These are phyloP conservation scores for Arthroderma sp. DNA, from an alignment of 2,329 filamentous ascomycete genomes.

Conservation along the genomic window DNA sequence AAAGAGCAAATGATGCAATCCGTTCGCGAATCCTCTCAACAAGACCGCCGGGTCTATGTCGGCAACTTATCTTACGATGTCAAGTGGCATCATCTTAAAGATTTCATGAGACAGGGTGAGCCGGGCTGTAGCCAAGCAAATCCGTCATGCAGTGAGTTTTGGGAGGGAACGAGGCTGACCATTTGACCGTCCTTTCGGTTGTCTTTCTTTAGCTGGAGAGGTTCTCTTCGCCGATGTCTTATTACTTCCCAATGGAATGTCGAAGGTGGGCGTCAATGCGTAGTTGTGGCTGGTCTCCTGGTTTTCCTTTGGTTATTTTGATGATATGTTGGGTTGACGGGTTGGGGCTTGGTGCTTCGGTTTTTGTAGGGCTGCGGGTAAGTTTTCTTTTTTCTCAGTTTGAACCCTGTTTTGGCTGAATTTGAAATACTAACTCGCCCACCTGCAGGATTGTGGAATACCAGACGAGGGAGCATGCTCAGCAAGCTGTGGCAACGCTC, in stretches of 20 bases:
- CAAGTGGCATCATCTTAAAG: conserved; percentile 99
- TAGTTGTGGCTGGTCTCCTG: conserved; percentile 73
- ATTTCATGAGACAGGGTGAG: conserved; percentile 99
- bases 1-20: conserved; percentile 95
- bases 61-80: conserved; percentile 98
- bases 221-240: conserved; percentile 99
- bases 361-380: conserved; percentile 99
- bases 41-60: conserved; percentile 98
- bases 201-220: conserved; percentile 64
- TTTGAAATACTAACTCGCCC: background rate
- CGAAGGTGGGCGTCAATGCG: conserved; percentile 97
- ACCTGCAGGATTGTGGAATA: conserved; percentile 97
- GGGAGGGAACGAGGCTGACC: conserved; percentile 18
- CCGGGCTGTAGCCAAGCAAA: conserved; percentile 14
- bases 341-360: conserved; percentile 80
- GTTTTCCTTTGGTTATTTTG: conserved; percentile 49
- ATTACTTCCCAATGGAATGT: conserved; percentile 99
- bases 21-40: conserved; percentile 86
- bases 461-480: conserved; percentile 97
- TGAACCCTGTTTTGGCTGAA: conserved; percentile 3
- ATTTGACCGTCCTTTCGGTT: conserved; percentile 21
- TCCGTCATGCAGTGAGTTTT: conserved; percentile 9
- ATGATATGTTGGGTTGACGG: conserved; percentile 99
- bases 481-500: conserved; percentile 90
- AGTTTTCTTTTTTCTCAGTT: conserved; percentile 31